Conservation (phyloP, 2,329 filamentous ascomycete genomes). For the Blastomyces silverae region DNA sequence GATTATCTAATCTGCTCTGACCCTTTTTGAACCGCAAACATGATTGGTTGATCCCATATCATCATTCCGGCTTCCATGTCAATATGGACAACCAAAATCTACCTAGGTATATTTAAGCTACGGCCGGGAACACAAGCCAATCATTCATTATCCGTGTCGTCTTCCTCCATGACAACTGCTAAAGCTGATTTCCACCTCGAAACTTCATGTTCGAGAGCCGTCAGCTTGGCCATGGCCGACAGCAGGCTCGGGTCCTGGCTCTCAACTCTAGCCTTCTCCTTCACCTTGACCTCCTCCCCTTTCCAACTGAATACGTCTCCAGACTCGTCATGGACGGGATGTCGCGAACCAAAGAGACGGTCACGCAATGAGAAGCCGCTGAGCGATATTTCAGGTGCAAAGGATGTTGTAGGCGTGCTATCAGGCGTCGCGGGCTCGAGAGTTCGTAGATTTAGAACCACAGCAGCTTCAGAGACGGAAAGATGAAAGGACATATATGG, state of each 20-base stretch:
- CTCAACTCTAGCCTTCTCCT: conserved; percentile 83
- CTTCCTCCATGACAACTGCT: conserved; percentile 67
- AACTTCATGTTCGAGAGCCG: conserved; percentile 67
- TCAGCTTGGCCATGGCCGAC: conserved; percentile 74
- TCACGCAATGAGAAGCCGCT: conserved; percentile 54
- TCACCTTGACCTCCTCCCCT: conserved; percentile 69
- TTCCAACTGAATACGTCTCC: conserved; percentile 66
- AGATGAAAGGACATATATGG: conserved; percentile 66
- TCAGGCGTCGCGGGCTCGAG: conserved; percentile 57
- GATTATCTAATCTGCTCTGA: neutral
- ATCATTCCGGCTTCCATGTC: neutral
- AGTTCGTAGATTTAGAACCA: conserved; percentile 63
- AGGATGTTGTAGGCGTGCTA: conserved; percentile 56
- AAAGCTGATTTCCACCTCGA: conserved; percentile 63
- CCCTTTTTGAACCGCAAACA: neutral
- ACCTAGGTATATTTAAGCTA: neutral
- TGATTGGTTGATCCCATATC: conserved; percentile 1
- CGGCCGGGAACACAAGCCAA: neutral
- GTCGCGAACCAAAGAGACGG: conserved; percentile 45
- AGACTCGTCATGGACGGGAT: conserved; percentile 70
- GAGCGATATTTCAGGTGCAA: conserved; percentile 59
- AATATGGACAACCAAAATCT: conserved; percentile 13
- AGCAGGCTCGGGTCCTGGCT: conserved; percentile 82
- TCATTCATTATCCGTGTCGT: conserved; percentile 39
- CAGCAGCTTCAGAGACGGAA: conserved; percentile 60